Conservation (phyloP, 1,284 basidiomycete species). For the Moniliophthora roreri region DNA sequence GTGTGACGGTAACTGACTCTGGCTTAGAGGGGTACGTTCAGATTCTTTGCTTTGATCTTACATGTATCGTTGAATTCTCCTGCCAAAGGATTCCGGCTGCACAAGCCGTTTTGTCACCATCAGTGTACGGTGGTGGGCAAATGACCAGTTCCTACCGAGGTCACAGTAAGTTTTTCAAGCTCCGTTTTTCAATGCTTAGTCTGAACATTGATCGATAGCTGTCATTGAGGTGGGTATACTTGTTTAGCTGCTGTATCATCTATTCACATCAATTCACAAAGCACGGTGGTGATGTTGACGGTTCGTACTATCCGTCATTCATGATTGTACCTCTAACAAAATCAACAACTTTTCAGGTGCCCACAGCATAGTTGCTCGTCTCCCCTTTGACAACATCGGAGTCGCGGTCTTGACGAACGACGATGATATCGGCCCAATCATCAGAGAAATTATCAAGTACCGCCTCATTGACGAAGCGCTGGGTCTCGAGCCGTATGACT, state of each 20-base stretch:
- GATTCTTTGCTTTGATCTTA: background rate
- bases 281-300: constrained; percentile 21
- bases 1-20: constrained; percentile 16
- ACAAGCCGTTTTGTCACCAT: constrained; percentile 19
- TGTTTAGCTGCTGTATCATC: background rate
- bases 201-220: background rate
- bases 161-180: constrained; percentile 17
- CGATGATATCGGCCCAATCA: background rate
- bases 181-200: background rate
- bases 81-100: background rate
- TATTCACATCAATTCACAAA: background rate
- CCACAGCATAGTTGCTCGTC: constrained; percentile 19
- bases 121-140: constrained; percentile 26
- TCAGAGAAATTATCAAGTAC: constrained; percentile 15
- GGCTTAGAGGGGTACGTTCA: constrained; percentile 13
- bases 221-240: constrained; percentile 8
- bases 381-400: constrained; percentile 23
- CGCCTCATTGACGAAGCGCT: constrained; percentile 18
- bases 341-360: constrained; percentile 17
- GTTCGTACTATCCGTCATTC: constrained; percentile 6
- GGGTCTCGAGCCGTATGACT: constrained; percentile 18
- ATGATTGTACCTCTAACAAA: background rate
- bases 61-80: constrained; percentile 7
- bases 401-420: constrained; percentile 14
- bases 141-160: constrained; percentile 21